Base-by-base conservation (phyloP, 2,329 filamentous ascomycete genomes). In the Simplicillium aogashimaense region DNA sequence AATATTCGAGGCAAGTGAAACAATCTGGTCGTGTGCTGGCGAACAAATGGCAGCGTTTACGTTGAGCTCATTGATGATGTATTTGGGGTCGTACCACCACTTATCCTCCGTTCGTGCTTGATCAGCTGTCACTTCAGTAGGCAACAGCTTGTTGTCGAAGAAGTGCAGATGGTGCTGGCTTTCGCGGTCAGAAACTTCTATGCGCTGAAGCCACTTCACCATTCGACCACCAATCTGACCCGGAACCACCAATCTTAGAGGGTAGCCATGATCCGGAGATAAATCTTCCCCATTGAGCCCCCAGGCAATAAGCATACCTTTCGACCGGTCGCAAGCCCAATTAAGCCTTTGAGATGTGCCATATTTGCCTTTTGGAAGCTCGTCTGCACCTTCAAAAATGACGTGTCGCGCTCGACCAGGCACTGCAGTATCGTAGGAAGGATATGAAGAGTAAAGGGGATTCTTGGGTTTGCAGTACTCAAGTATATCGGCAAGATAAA, bases 81-180 rank as follows among this genome's bases (percentile, higher is more conserved):
- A 92, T 45, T 85, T 70, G 45, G 92, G 86, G 54, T 94, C 86
- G 50, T 66, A 78, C 86, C 86, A 94, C 69, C 80, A 85, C 18
- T 78, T 73, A 0, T 76, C 72, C 16, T 43, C 38, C 3, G 29
- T 25, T 3, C 36, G 32, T 7, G 41, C 38, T 42, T 86, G 69
- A 44, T 80, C 76, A 0, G 80, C 78, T 7, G 30, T n/a, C 11
- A 43, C 82, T 78, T 57, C 81, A 78, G 49, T 90, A 85, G 86
- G 86, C 38, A 94, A 60, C 2, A 92, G 85, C 41, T 85, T 69
- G 54, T 94, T 94, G 57, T 94, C 86, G 60, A 89, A 86, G 43
- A 89, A 85, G 58, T 94, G 86, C 52, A 92, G 92, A 85, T 85
- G 92, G 53, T 89, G 92, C 47, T 87, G 81, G 54, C 84, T 90